Percentiles rank a stretch among this genome's conserved stretches.
phyloP scores from a whole-genome alignment of 257 asterid species.

The Solanum piurae region DNA sequence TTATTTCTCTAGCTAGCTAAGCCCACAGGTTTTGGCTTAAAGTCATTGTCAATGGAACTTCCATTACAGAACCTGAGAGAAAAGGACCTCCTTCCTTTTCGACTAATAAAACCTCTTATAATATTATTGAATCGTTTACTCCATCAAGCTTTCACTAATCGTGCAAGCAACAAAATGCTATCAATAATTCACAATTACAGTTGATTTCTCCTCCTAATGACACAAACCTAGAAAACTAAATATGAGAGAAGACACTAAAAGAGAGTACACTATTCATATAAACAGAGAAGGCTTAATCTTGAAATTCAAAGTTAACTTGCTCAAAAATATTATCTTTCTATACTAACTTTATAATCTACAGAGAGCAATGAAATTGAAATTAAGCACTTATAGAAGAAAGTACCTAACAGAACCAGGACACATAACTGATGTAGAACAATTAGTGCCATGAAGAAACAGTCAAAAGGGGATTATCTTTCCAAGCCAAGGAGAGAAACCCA shows the following conservation, averaged over 20 bases:
- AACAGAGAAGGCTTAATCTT: neutral
- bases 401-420: neutral
- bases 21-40: neutral
- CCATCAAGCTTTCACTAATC: conserved; percentile 1
- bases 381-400: neutral
- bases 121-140: neutral
- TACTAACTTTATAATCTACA: conserved; percentile 21
- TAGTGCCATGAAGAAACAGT: conserved; percentile 93
- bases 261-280: conserved; percentile 18
- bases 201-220: conserved; percentile 1
- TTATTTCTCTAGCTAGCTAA: neutral
- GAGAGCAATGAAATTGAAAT: conserved; percentile 2
- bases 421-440: neutral
- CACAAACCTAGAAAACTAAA: neutral
- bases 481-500: conserved; percentile 77
- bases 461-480: conserved; percentile 78
- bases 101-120: neutral
- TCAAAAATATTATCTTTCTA: conserved; percentile 29
- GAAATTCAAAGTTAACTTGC: conserved; percentile 4
- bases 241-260: conserved; percentile 7
- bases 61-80: conserved; percentile 15
- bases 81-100: conserved; percentile 1
- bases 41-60: conserved; percentile 13
- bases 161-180: conserved; percentile 15
- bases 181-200: conserved; percentile 8